Percentiles rank a stretch among this genome's conserved stretches.
These are phyloP conservation scores for Grigorovia jiainica DNA, from an alignment of 805 yeast species.

Conservation along the genomic window DNA sequence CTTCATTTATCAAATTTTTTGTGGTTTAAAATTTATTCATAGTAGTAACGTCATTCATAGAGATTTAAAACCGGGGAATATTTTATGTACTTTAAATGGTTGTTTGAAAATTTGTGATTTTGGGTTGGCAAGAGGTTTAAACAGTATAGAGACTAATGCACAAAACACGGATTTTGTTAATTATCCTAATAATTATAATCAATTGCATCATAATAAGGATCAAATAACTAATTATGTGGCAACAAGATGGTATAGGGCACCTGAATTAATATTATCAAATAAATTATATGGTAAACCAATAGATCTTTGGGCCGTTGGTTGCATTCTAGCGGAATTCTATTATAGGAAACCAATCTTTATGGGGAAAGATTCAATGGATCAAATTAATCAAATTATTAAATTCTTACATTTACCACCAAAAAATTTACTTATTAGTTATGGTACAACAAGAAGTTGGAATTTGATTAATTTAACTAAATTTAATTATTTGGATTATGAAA, in stretches of 20 bases:
- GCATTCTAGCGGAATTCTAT: slow-evolving; percentile 78
- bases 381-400: slow-evolving; percentile 56
- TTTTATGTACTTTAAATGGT: slow-evolving; percentile 67
- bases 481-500: background rate
- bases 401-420: slow-evolving; percentile 63
- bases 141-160: slow-evolving; percentile 30
- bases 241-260: slow-evolving; percentile 93
- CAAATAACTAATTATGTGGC: slow-evolving; percentile 81
- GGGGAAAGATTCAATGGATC: slow-evolving; percentile 66
- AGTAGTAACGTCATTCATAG: slow-evolving; percentile 89
- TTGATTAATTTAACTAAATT: slow-evolving; percentile 24
- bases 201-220: too few species aligned
- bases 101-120: slow-evolving; percentile 81
- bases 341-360: slow-evolving; percentile 72
- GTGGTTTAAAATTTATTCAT: slow-evolving; percentile 84
- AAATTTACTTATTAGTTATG: slow-evolving; percentile 35
- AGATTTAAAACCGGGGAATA: slow-evolving; percentile 87
- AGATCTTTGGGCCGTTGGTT: slow-evolving; percentile 92
- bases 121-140: slow-evolving; percentile 73
- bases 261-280: slow-evolving; percentile 66
- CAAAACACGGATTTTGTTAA: background rate
- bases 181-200: slow-evolving; percentile 9
- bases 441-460: slow-evolving; percentile 39
- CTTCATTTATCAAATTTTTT: slow-evolving; percentile 69
- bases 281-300: slow-evolving; percentile 55